Conservation (phyloP, 2,329 filamentous ascomycete species). For the Phialophora chinensis region DNA sequence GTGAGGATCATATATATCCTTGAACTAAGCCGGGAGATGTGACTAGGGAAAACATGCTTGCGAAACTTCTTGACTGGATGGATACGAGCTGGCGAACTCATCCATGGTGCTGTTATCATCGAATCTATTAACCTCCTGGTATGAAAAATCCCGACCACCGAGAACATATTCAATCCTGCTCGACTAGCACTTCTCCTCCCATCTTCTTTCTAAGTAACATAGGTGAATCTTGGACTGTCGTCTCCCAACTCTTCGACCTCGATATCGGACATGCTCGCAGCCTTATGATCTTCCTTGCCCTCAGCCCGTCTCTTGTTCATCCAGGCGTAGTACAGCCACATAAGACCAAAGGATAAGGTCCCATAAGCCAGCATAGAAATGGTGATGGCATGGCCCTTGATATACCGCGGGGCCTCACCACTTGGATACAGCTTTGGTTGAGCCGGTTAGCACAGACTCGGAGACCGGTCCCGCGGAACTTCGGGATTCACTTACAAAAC, state of each 20-base stretch:
- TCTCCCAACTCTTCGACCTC: constrained; percentile 52
- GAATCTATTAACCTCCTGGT: background rate
- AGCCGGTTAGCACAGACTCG: background rate
- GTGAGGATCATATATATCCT: background rate
- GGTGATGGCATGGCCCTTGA: constrained; percentile 66
- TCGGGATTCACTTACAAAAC: background rate
- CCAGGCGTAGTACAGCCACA: constrained; percentile 60
- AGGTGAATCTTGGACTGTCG: constrained; percentile 42
- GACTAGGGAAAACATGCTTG: background rate
- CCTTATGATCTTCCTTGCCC: constrained; percentile 49
- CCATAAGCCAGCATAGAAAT: constrained; percentile 63
- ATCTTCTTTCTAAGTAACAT: background rate
- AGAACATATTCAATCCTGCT: background rate
- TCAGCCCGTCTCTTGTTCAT: constrained; percentile 50
- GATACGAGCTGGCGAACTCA: background rate
- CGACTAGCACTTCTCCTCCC: background rate
- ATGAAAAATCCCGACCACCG: background rate
- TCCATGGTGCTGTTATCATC: background rate
- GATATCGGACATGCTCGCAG: constrained; percentile 48
- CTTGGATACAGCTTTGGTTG: constrained; percentile 13
- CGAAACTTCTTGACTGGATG: background rate
- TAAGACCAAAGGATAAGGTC: constrained; percentile 57
- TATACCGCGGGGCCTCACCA: constrained; percentile 2
- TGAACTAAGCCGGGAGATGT: background rate
- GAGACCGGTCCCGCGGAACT: background rate